phyloP scores from a whole-genome alignment of 2,329 filamentous ascomycete genomes.

The Fusarium protoensiforme region DNA sequence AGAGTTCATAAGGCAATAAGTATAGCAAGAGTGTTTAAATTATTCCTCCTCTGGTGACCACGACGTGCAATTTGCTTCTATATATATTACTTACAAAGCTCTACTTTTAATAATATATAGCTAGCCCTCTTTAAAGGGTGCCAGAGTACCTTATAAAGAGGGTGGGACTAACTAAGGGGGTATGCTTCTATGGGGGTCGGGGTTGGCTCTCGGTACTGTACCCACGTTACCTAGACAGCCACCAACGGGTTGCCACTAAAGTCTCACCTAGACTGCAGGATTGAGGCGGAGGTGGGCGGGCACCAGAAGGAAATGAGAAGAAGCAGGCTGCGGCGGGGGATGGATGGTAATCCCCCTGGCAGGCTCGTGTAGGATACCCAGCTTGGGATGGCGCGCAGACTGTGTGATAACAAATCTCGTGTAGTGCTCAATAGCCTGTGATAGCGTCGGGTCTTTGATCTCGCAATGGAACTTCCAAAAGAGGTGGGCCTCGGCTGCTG shows the following conservation, averaged over 20 bases:
- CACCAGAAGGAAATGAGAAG: conserved; percentile 16
- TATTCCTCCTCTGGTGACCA: too few species aligned
- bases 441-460: background rate
- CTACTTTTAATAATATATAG: too few species aligned
- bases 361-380: background rate
- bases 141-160: too few species aligned
- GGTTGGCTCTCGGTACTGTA: too few species aligned
- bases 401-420: background rate
- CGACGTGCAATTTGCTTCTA: too few species aligned
- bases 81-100: too few species aligned
- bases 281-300: background rate
- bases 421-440: background rate
- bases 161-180: too few species aligned
- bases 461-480: background rate
- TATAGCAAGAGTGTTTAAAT: too few species aligned
- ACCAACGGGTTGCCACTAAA: background rate
- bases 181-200: too few species aligned
- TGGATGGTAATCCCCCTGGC: background rate
- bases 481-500: background rate
- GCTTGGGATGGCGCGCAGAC: background rate
- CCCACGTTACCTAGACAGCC: too few species aligned
- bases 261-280: conserved; percentile 1
- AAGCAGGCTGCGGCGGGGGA: background rate
- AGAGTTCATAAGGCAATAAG: too few species aligned
- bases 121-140: too few species aligned